Base-by-base conservation (phyloP, 2,329 filamentous ascomycete genomes). In the Ophiosphaerella herpotricha region DNA sequence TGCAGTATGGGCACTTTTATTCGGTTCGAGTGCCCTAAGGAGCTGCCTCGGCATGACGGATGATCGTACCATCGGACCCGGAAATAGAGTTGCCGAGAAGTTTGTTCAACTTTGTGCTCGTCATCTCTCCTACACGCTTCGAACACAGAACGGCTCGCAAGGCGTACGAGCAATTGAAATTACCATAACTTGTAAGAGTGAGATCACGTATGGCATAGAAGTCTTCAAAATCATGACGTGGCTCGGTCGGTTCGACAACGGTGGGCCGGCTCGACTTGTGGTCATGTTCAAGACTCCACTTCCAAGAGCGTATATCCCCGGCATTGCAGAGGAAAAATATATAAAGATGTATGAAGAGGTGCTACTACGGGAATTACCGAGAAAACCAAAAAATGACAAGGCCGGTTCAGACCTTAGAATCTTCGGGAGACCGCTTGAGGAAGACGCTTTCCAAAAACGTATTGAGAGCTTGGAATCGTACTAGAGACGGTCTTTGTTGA, bases 1-100 rank as follows among this genome's bases (percentile, higher is more conserved):
- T 45, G 51, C 42, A 47, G 48, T 51, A 39, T 50, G 34, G 32
- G 54, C 54, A 37, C 39, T 57, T 34, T n/a, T 57, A 31, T 8
- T 2, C 31, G 2, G 18, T 40, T 24, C 5, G 4, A 46, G 42
- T 43, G 9, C 35, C 13, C 38, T 57, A 26, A 36, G 32, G 34
- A 37, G 39, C 48, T 54, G 48, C 16, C 35, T 52, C n/a, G 45
- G 50, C 23, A 6, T 54, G n/a, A 21, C 44, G 23, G 32, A 42
- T 21, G 2, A 18, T 18, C 16, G 18, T 21, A 21, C 4, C 18
- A 21, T 4, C 24, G 29, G n/a, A 14, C 7, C 7, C 18, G 12
- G 24, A 46, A 45, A 43, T 14, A 12, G 12, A 34, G 39, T 40
- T 7, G 46, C 46, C 8, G 41, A 8, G 43, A 33, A 8, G 16